phyloP scores from a whole-genome alignment of 495 filamentous ascomycete genomes.

The Neurospora sp. region DNA sequence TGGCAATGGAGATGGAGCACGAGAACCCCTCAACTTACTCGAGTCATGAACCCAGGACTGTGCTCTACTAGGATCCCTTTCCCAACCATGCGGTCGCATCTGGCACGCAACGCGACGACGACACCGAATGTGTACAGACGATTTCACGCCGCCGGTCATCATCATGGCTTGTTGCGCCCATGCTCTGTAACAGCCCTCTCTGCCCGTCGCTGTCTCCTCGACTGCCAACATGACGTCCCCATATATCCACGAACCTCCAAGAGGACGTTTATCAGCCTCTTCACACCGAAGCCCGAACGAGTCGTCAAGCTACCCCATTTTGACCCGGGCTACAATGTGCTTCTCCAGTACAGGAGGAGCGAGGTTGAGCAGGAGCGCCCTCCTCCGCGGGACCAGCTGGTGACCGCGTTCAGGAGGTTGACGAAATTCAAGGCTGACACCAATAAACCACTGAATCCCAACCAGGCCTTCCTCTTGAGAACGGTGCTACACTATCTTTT shows the following conservation, averaged over 20 bases:
- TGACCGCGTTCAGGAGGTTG: conserved; percentile 54
- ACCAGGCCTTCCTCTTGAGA: conserved; percentile 50
- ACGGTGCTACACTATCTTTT: conserved; percentile 51
- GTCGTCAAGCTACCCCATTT: conserved; percentile 43
- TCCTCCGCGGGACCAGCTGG: conserved; percentile 48
- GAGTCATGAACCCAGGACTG: conserved; percentile 6
- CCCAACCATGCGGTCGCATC: conserved; percentile 67
- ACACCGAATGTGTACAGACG: conserved; percentile 50
- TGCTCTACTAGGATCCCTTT: conserved; percentile 14
- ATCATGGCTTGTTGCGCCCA: conserved; percentile 39
- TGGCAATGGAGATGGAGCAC: neutral
- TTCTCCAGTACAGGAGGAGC: conserved; percentile 41
- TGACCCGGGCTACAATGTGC: conserved; percentile 48
- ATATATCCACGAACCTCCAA: conserved; percentile 22
- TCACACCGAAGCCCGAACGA: conserved; percentile 39
- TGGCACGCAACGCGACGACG: conserved; percentile 42
- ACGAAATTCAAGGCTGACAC: conserved; percentile 43
- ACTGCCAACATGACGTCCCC: conserved; percentile 5
- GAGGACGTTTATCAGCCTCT: conserved; percentile 49
- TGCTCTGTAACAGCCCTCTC: conserved; percentile 12
- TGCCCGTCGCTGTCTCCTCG: conserved; percentile 6
- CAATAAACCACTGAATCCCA: conserved; percentile 46
- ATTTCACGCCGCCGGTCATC: conserved; percentile 45
- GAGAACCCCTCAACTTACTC: neutral
- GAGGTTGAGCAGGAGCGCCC: conserved; percentile 40